These are phyloP conservation scores for Diaporthe australafricana DNA, from an alignment of 2,329 filamentous ascomycete genomes.

Conservation along the genomic window DNA sequence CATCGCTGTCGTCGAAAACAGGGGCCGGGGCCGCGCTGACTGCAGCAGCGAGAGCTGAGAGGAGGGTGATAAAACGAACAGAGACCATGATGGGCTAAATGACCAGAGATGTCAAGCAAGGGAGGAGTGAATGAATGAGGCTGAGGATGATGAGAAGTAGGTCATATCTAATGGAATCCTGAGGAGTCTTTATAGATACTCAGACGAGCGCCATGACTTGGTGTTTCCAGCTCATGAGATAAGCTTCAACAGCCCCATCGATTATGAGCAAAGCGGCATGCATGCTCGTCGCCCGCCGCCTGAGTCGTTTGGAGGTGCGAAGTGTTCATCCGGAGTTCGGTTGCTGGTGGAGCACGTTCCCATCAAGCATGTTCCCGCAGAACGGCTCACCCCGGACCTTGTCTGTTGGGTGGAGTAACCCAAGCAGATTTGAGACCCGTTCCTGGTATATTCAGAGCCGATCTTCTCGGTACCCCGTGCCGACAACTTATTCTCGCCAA, in stretches of 20 bases:
- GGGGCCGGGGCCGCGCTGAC: constrained; percentile 1
- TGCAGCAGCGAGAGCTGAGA: constrained; percentile 5
- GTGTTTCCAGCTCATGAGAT: background rate
- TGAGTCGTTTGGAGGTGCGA: background rate
- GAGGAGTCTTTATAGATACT: background rate
- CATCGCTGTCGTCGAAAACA: background rate
- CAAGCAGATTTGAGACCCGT: background rate
- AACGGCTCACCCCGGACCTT: background rate
- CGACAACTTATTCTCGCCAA: background rate
- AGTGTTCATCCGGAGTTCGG: background rate
- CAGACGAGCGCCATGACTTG: background rate
- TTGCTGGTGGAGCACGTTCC: background rate
- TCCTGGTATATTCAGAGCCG: background rate
- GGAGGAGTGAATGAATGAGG: background rate
- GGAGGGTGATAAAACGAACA: background rate
- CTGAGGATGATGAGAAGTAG: background rate
- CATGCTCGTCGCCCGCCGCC: background rate
- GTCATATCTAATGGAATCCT: background rate
- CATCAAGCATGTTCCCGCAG: background rate
- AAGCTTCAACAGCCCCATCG: background rate
- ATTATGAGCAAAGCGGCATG: background rate
- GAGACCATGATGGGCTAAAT: background rate
- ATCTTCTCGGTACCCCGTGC: background rate
- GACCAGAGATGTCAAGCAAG: background rate
- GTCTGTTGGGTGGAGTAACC: background rate